Percentiles rank a stretch among this genome's conserved stretches.
phyloP scores from a whole-genome alignment of 1,139 yeast genomes.

The Yamadazyma sp. region DNA sequence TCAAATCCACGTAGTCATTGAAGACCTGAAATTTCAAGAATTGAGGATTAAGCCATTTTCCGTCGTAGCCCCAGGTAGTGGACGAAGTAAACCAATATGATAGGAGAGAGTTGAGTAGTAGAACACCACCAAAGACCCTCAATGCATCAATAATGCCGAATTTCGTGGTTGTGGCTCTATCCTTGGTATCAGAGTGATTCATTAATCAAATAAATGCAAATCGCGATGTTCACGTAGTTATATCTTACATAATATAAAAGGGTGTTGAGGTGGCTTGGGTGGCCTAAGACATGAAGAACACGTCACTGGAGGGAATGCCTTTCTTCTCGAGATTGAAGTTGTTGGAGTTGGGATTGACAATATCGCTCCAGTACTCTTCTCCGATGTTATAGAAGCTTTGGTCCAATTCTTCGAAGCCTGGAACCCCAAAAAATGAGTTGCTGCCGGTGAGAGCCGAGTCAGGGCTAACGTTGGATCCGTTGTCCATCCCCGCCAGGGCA shows the following conservation, averaged over 20 bases:
- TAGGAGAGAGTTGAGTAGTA: conserved; percentile 46
- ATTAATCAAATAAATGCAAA: no score
- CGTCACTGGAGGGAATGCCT: conserved; percentile 24
- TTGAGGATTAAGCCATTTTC: conserved; percentile 48
- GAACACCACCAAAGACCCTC: conserved; percentile 47
- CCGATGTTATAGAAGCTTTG: conserved; percentile 33
- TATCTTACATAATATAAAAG: no score
- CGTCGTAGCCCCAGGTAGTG: conserved; percentile 54
- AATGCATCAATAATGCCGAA: conserved; percentile 40
- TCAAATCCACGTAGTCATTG: conserved; percentile 29
- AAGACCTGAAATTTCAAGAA: conserved; percentile 32
- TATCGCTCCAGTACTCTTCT: conserved; percentile 48
- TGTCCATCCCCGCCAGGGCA: neutral
- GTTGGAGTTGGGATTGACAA: conserved; percentile 36
- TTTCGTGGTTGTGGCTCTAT: neutral
- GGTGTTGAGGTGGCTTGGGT: no score
- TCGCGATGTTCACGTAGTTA: no score
- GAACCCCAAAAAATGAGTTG: conserved; percentile 7
- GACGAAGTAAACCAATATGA: conserved; percentile 53
- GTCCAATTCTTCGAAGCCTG: conserved; percentile 25
- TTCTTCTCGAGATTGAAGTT: conserved; percentile 36
- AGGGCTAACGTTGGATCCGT: conserved; percentile 1
- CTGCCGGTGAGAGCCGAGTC: conserved; percentile 1
- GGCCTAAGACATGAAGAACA: conserved; percentile 26
- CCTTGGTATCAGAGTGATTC: neutral